phyloP scores from a whole-genome alignment of 148 eudicot genomes.

The Pouteria glomerata region DNA sequence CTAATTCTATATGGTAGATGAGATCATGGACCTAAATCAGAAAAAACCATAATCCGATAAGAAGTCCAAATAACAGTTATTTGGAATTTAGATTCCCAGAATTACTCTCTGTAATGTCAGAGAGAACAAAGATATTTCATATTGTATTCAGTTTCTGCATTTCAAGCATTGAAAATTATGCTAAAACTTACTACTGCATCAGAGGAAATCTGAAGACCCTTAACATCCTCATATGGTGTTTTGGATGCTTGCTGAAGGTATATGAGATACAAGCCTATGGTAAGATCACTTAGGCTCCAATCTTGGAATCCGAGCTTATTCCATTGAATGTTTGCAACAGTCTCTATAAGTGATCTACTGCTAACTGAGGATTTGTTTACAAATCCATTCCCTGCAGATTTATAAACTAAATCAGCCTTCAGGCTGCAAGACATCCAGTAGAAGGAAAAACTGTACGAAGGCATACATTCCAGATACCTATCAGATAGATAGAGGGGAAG shows the following conservation, averaged over 20 bases:
- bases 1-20: slow-evolving; percentile 81
- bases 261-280: slow-evolving; percentile 80
- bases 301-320: slow-evolving; percentile 80
- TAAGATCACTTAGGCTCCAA: slow-evolving; percentile 94
- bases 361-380: slow-evolving; percentile 55
- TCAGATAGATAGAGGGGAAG: neutral
- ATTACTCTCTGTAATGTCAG: neutral
- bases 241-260: slow-evolving; percentile 84
- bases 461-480: neutral
- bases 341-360: slow-evolving; percentile 66
- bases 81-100: neutral
- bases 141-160: neutral
- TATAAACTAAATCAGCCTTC: neutral
- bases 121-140: neutral
- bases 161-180: slow-evolving; percentile 3
- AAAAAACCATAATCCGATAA: slow-evolving; percentile 12
- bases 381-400: slow-evolving; percentile 45
- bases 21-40: slow-evolving; percentile 68
- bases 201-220: slow-evolving; percentile 65
- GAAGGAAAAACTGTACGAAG: neutral
- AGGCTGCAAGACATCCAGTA: neutral
- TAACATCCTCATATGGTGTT: slow-evolving; percentile 57
- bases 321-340: slow-evolving; percentile 67
- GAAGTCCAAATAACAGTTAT: neutral
- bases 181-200: slow-evolving; percentile 52